Evolutionary conservation across 208 protist species (phyloP).

Genomic region (Trypanosoma scelopori): DNA sequence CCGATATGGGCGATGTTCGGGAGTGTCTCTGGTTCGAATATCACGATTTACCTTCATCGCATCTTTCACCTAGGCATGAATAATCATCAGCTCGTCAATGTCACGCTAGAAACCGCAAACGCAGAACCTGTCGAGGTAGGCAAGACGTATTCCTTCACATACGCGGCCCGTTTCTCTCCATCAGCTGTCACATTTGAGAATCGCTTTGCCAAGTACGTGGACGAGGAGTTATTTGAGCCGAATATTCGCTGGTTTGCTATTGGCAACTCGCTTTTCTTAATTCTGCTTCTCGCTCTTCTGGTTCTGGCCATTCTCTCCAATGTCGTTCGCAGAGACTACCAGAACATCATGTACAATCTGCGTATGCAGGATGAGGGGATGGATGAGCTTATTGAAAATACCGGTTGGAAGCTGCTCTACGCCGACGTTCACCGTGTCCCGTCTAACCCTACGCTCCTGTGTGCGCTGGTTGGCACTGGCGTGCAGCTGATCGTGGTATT

Average conservation of each 20-base stretch:
- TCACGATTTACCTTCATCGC: constrained; percentile 88
- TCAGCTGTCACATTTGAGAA: constrained; percentile 74
- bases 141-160: constrained; percentile 81
- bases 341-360: constrained; percentile 68
- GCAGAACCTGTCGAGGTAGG: constrained; percentile 20
- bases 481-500: constrained; percentile 51
- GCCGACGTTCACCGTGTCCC: constrained; percentile 95
- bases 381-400: constrained; percentile 79
- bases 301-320: constrained; percentile 91
- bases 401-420: constrained; percentile 96
- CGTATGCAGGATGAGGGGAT: constrained; percentile 42
- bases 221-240: constrained; percentile 89
- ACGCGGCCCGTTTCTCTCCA: constrained; percentile 68
- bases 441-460: constrained; percentile 60
- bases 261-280: constrained; percentile 92
- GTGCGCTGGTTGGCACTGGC: constrained; percentile 74
- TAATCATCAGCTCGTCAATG: constrained; percentile 59
- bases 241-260: constrained; percentile 93
- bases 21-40: constrained; percentile 4
- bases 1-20: constrained; percentile 55
- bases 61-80: constrained; percentile 77
- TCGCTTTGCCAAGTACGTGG: constrained; percentile 89
- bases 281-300: constrained; percentile 89
- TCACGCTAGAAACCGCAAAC: constrained; percentile 51
- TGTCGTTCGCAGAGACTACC: constrained; percentile 81